Evolutionary conservation across 1,284 basidiomycete species (phyloP).

Genomic region (Irpex sp.): DNA sequence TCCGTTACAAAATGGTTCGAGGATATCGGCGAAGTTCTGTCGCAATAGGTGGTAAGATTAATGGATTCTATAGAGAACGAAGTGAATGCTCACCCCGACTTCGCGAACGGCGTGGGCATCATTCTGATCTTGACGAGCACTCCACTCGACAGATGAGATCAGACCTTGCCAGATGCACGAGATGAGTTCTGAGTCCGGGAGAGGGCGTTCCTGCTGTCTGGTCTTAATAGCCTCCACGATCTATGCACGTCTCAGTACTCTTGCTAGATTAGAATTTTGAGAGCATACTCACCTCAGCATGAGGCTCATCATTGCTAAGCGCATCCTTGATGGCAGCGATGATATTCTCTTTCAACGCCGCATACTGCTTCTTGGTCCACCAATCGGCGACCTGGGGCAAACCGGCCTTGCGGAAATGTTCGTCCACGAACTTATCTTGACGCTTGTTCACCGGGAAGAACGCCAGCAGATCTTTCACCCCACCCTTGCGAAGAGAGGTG

Average conservation of each 20-base stretch:
- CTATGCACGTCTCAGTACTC: conserved; percentile 33
- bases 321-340: conserved; percentile 28
- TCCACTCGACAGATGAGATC: conserved; percentile 85
- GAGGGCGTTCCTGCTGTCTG: conserved; percentile 63
- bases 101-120: conserved; percentile 82
- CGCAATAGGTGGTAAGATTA: neutral
- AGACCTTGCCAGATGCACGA: conserved; percentile 91
- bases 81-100: conserved; percentile 57
- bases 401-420: conserved; percentile 81
- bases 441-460: conserved; percentile 88
- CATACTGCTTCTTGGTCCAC: conserved; percentile 86
- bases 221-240: conserved; percentile 72
- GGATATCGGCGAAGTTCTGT: conserved; percentile 79
- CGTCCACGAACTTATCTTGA: conserved; percentile 70
- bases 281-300: conserved; percentile 51
- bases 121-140: conserved; percentile 84
- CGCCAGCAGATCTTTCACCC: conserved; percentile 79
- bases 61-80: neutral
- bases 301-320: conserved; percentile 56
- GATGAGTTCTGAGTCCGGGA: conserved; percentile 82
- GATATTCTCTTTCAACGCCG: conserved; percentile 44
- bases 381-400: conserved; percentile 83
- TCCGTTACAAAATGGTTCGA: conserved; percentile 85
- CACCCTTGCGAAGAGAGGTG: conserved; percentile 72
- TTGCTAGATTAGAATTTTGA: conserved; percentile 11